Percentiles rank a stretch among this genome's conserved stretches.
These are phyloP conservation scores for Lentinula edodes DNA, from an alignment of 768 basidiomycete species.

Conservation along the genomic window DNA sequence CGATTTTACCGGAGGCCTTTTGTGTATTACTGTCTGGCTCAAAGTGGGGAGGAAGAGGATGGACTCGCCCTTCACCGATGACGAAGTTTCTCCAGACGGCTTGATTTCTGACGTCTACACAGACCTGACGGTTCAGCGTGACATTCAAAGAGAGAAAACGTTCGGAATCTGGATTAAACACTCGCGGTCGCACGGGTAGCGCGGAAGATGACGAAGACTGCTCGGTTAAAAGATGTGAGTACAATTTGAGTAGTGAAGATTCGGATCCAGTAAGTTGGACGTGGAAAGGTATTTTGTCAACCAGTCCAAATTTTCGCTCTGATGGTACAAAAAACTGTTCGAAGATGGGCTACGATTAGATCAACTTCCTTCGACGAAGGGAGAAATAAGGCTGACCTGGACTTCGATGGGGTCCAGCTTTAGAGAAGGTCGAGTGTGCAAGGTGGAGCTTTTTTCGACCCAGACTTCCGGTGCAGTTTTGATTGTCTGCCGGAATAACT, in stretches of 20 bases:
- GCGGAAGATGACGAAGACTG: neutral
- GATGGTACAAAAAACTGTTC: constrained; percentile 57
- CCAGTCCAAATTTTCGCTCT: constrained; percentile 45
- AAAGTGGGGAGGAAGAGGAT: neutral
- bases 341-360: too few species aligned
- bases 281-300: constrained; percentile 59
- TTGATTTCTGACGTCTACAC: neutral
- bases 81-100: neutral
- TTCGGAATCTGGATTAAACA: neutral
- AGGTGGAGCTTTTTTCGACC: neutral
- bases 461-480: constrained; percentile 9
- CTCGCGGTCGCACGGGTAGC: neutral
- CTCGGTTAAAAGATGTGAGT: neutral
- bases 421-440: neutral
- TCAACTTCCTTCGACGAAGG: neutral
- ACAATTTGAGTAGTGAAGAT: constrained; percentile 40
- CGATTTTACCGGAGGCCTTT: neutral
- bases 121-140: neutral
- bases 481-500: constrained; percentile 2
- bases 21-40: neutral
- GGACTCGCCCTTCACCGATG: neutral
- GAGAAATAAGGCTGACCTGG: neutral
- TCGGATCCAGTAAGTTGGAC: constrained; percentile 49
- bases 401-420: constrained; percentile 1
- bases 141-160: neutral